A percentile compares a stretch with the other conserved stretches of the same genome.
These are phyloP conservation scores for Candida morakotiae DNA, from an alignment of 805 yeast species.

Conservation along the genomic window DNA sequence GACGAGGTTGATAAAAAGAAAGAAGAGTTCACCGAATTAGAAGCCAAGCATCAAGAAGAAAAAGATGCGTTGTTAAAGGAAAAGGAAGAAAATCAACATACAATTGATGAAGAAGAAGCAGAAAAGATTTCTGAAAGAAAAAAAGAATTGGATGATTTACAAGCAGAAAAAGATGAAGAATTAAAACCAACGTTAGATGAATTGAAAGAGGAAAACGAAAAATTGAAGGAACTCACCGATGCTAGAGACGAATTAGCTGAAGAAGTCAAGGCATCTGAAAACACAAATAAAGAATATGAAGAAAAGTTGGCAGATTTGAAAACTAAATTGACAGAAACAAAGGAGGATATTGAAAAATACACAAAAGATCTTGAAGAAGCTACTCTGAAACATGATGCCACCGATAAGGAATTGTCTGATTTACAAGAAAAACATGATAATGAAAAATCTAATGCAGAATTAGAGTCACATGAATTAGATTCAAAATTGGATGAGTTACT, in stretches of 20 bases:
- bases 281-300: conserved; percentile 42
- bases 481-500: conserved; percentile 40
- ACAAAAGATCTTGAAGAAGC: conserved; percentile 29
- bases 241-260: conserved; percentile 44
- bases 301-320: conserved; percentile 41
- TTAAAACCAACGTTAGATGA: conserved; percentile 54
- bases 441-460: conserved; percentile 23
- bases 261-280: conserved; percentile 42
- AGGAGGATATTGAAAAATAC: conserved; percentile 28
- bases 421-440: conserved; percentile 22
- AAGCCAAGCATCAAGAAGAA: conserved; percentile 34
- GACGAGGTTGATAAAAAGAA: conserved; percentile 25
- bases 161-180: conserved; percentile 50
- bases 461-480: conserved; percentile 33
- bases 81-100: conserved; percentile 44
- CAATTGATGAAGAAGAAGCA: conserved; percentile 40
- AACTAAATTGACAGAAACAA: conserved; percentile 40
- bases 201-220: conserved; percentile 45
- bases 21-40: conserved; percentile 29
- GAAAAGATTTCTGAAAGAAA: conserved; percentile 43
- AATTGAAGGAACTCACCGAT: conserved; percentile 46
- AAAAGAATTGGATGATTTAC: conserved; percentile 44
- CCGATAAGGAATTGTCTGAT: conserved; percentile 35
- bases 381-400: conserved; percentile 34
- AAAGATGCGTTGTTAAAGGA: conserved; percentile 42